These are phyloP conservation scores for Tetracladium setigerum DNA, from an alignment of 495 filamentous ascomycete species.

Conservation along the genomic window DNA sequence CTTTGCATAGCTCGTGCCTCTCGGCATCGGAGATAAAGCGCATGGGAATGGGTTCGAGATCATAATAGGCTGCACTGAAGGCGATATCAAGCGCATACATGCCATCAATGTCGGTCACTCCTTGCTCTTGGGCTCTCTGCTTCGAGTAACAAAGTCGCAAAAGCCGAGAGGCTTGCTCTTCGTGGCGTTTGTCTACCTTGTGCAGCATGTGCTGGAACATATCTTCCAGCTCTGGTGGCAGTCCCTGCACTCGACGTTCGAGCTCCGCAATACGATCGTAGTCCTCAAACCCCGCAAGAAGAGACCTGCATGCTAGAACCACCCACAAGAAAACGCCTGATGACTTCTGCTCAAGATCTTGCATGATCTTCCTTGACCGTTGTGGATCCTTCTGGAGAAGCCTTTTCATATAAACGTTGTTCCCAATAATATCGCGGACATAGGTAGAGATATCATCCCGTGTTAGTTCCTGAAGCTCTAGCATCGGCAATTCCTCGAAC, in stretches of 20 bases:
- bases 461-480: conserved; percentile 24
- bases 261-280: conserved; percentile 4
- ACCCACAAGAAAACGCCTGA: conserved; percentile 34
- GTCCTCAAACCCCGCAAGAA: conserved; percentile 8
- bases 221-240: conserved; percentile 7
- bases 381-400: too few species aligned
- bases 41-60: too few species aligned
- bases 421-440: not conserved
- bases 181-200: conserved; percentile 5
- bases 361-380: conserved; percentile 3
- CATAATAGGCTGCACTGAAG: too few species aligned
- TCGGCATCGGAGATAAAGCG: too few species aligned
- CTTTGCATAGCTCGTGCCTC: too few species aligned
- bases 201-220: conserved; percentile 12
- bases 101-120: too few species aligned
- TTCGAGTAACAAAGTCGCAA: conserved; percentile 6
- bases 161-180: conserved; percentile 1
- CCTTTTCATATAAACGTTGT: too few species aligned
- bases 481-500: too few species aligned
- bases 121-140: too few species aligned
- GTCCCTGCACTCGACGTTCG: not conserved
- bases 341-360: conserved; percentile 24
- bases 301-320: conserved; percentile 15
- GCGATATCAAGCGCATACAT: too few species aligned
- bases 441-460: conserved; percentile 20